Percentiles rank a stretch among this genome's conserved stretches.
These are phyloP conservation scores for Gastrolobium bilobum DNA, from an alignment of 306 rosid genomes.

Conservation along the genomic window DNA sequence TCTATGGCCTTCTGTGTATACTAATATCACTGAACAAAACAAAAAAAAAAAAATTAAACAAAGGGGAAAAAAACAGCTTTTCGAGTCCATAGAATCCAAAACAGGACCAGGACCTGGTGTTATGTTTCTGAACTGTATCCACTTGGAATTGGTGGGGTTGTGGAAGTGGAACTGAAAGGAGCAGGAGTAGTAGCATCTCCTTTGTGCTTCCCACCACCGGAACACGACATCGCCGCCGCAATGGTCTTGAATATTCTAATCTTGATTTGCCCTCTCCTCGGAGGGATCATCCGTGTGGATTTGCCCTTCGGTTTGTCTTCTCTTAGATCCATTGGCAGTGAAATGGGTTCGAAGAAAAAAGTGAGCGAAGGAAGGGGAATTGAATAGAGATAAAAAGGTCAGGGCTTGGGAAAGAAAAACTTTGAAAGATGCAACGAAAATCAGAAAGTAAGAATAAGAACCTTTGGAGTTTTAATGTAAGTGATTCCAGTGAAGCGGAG, in stretches of 20 bases:
- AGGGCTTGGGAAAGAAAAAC: too few relatives aligned
- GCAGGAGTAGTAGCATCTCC: background rate
- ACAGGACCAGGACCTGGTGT: background rate
- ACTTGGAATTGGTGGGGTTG: constrained; percentile 50
- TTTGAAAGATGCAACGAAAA: too few relatives aligned
- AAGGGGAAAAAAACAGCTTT: background rate
- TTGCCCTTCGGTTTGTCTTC: background rate
- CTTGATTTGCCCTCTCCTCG: constrained; percentile 58
- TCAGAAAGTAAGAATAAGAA: too few relatives aligned
- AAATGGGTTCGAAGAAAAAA: background rate
- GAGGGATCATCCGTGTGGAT: background rate
- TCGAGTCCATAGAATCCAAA: background rate
- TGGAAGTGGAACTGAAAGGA: constrained; percentile 49
- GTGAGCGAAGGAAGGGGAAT: background rate
- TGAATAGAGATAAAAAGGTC: background rate
- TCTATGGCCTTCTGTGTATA: too few relatives aligned
- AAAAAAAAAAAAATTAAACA: background rate
- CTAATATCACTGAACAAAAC: background rate
- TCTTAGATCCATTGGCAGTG: background rate
- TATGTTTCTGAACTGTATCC: constrained; percentile 33
- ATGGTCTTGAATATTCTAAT: constrained; percentile 50
- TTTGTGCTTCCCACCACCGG: background rate
- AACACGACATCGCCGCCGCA: constrained; percentile 16
- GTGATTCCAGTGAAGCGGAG: too few relatives aligned
- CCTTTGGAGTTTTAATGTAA: too few relatives aligned